A percentile compares a stretch with the other conserved stretches of the same genome.
Evolutionary conservation across 768 basidiomycete species (phyloP).

Genomic region (Myochromella boudieri): DNA sequence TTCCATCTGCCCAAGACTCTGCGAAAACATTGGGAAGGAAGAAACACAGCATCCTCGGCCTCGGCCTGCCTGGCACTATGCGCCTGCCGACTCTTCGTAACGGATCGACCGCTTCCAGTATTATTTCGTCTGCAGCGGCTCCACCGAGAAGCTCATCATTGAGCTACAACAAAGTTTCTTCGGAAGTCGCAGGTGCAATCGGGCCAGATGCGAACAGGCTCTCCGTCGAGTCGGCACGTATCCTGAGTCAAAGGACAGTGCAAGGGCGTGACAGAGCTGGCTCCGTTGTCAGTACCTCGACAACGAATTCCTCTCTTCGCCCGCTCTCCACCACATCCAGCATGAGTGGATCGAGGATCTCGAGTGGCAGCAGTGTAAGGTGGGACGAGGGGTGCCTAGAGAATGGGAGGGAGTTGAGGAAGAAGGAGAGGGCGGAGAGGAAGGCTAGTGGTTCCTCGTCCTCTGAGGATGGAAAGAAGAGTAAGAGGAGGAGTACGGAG

Average conservation of each 20-base stretch:
- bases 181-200: neutral
- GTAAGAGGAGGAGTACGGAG: slow-evolving; percentile 35
- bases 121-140: slow-evolving; percentile 13
- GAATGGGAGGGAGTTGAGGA: slow-evolving; percentile 42
- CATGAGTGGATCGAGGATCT: slow-evolving; percentile 26
- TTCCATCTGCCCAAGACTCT: slow-evolving; percentile 27
- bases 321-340: slow-evolving; percentile 38
- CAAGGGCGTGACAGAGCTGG: slow-evolving; percentile 33
- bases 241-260: slow-evolving; percentile 12
- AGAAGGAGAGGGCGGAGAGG: slow-evolving; percentile 23
- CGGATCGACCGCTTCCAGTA: slow-evolving; percentile 38
- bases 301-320: slow-evolving; percentile 42
- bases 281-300: slow-evolving; percentile 32
- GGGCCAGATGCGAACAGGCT: slow-evolving; percentile 28
- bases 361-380: slow-evolving; percentile 43
- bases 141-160: no score
- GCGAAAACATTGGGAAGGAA: slow-evolving; percentile 47
- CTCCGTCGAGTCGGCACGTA: slow-evolving; percentile 33
- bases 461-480: slow-evolving; percentile 15
- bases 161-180: no score
- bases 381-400: slow-evolving; percentile 51
- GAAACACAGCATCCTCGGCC: slow-evolving; percentile 61
- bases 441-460: slow-evolving; percentile 24
- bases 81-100: slow-evolving; percentile 32
- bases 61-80: slow-evolving; percentile 60